Base-by-base conservation (phyloP, 208 protist species). In the Trypanosoma vivax region DNA sequence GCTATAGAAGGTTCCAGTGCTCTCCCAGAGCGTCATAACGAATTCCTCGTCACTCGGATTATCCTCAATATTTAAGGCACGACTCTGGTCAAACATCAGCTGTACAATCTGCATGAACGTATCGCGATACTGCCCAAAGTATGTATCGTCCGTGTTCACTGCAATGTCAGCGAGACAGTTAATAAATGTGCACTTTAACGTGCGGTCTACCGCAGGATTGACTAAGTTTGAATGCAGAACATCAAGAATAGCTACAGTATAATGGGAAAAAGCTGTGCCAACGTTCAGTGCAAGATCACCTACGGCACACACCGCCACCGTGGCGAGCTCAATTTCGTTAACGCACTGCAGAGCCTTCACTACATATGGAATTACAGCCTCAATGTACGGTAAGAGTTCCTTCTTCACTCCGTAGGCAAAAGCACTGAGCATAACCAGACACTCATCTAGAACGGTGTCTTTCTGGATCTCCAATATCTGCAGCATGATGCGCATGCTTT, bases 141-240 rank as follows among this genome's bases (percentile, higher is more conserved):
- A 48, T n/a, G 41, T 53, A 7, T 76, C 79, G 18, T 70, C 69
- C 21, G 98, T 86, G 48, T 95, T 91, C 5, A 98, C 56, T 3
- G 96, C 94, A 35, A 99, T 90, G 65, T 98, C 97, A 28, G 96
- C 94, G 43, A 98, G 89, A 72, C 83, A 92, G 30, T 73, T 72
- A 31, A 98, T 54, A 54, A 98, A 95, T 16, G 70, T 70, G 53
- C 92, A 93, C 76, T 99, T 98, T n/a, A 97, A 69, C 59, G 88
- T 77, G 51, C 83, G 78, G 50, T 96, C 77, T 7, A 98, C 59
- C 16, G 88, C 52, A 13, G 68, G 64, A 60, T 83, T 85, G 23
- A 64, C 28, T 16, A 96, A 66, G 53, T 86, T 85, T 18, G 60
- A 53, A 33, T 97, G 79, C 18, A 98, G 59, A 21, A 82, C 63